Conservation (phyloP, 805 yeast genomes). For the Sungouiella thailandica region DNA sequence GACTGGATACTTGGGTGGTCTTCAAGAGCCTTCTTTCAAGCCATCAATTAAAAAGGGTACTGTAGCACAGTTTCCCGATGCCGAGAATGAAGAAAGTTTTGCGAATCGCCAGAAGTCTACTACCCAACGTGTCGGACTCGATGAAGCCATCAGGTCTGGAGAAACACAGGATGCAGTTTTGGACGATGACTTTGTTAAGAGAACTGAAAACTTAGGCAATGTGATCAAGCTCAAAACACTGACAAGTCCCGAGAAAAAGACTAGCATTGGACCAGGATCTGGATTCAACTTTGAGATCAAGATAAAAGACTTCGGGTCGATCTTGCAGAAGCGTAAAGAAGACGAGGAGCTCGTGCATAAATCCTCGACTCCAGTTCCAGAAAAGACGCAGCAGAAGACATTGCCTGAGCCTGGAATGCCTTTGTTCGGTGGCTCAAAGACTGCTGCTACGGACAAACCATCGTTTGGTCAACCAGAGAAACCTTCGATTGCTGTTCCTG, state of each 20-base stretch:
- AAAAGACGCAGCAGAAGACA: too few species aligned
- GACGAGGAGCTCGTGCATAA: conserved; percentile 2
- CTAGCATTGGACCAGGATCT: conserved; percentile 25
- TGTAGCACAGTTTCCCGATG: conserved; percentile 3
- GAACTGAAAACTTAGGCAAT: conserved; percentile 21
- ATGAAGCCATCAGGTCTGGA: conserved; percentile 9
- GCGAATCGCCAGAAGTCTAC: conserved; percentile 1
- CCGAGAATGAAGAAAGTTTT: conserved; percentile 2
- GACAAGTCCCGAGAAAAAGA: conserved; percentile 1
- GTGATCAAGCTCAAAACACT: conserved; percentile 28
- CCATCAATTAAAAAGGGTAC: not conserved
- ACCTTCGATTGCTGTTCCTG: too few species aligned
- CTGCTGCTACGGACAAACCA: too few species aligned
- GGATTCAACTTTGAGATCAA: conserved; percentile 35
- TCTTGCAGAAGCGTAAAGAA: conserved; percentile 17
- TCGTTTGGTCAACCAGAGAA: too few species aligned
- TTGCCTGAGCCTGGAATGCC: too few species aligned
- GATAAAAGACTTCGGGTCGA: conserved; percentile 21
- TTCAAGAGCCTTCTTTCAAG: conserved; percentile 29
- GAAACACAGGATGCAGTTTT: conserved; percentile 14
- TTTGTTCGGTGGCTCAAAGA: too few species aligned
- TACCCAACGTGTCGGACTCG: conserved; percentile 9
- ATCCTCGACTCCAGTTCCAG: not conserved
- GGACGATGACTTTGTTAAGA: conserved; percentile 24
- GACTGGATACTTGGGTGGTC: conserved; percentile 31